These are phyloP conservation scores for Cryptosporidium parvum DNA, from an alignment of 169 alveolate genomes.

Conservation along the genomic window DNA sequence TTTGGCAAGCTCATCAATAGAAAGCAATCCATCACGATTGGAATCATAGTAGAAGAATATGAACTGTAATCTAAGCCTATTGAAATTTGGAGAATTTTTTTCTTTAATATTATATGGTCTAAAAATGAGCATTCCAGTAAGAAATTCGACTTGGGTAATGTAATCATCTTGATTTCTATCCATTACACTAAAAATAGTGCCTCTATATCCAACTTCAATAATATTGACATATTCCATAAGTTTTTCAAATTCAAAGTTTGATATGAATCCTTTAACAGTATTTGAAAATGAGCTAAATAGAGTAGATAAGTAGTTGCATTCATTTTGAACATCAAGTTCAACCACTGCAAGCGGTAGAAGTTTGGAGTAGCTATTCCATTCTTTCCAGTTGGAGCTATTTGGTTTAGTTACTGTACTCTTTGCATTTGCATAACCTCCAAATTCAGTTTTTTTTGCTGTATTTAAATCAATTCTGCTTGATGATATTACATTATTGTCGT, in stretches of 20 bases:
- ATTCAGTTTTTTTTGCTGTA: neutral
- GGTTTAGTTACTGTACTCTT: neutral
- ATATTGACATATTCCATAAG: conserved; percentile 62
- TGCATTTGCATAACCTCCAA: neutral
- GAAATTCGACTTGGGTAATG: conserved; percentile 51
- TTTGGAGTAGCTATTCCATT: conserved; percentile 60
- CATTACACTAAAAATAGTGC: conserved; percentile 48
- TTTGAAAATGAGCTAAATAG: conserved; percentile 29
- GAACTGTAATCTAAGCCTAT: conserved; percentile 43
- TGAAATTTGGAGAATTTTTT: conserved; percentile 12
- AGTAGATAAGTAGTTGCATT: conserved; percentile 37
- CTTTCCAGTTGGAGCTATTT: conserved; percentile 39
- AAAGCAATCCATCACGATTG: conserved; percentile 50
- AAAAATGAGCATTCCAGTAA: conserved; percentile 60
- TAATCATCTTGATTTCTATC: conserved; percentile 65
- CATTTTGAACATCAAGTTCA: conserved; percentile 55
- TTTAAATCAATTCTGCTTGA: neutral
- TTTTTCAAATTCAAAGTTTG: conserved; percentile 40
- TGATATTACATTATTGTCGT: neutral
- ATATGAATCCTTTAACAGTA: conserved; percentile 55
- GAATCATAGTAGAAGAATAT: conserved; percentile 59
- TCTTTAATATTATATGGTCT: conserved; percentile 43
- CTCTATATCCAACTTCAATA: conserved; percentile 63
- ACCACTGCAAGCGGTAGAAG: conserved; percentile 30
- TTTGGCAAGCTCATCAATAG: conserved; percentile 48